Base-by-base conservation (phyloP, 78 protist species). In the Bodo saltans region DNA sequence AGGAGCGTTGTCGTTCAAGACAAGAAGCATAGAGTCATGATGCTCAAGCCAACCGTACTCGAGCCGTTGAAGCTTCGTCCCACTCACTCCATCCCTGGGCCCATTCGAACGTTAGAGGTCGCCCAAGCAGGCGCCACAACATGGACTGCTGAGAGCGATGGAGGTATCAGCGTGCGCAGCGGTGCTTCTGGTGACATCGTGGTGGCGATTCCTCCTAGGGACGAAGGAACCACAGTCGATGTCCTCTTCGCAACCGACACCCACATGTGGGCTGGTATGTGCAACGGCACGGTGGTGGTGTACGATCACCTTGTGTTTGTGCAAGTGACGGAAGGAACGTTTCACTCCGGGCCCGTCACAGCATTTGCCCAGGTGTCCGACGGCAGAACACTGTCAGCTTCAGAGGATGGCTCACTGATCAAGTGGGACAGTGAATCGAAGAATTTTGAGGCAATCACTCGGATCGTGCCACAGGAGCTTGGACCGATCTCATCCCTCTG, bases 271-370 rank as follows among this genome's bases (percentile, higher is more conserved):
- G 67, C 42, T 27, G 81, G 81, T 26, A 3, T 4, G 81, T 4
- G 42, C 69, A 67, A 76, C 52, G 81, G 81, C 41, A 76, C 81
- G 42, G 81, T 76, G 34, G 39, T 47, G 34, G 34, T 76, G 25
- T 76, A 76, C 81, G 81, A 76, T 67, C 81, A 76, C 12, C 4
- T 76, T 3, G 81, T 76, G 39, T 76, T 30, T 67, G 34, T 76
- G 41, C 69, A 30, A 17, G 67, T 76, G 30, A 37, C 67, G 41
- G 81, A 76, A 29, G 81, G 42, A 27, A 8, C 4, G 68, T 39
- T 29, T 67, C 81, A 76, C 69, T 25, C 28, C 40, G 81, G 69
- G 67, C 8, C 81, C 25, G 81, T 76, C 40, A 39, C 67, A 27
- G 38, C 47, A 47, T 76, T 76, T 38, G n/a, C 81, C 35, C 3